Percentiles rank a stretch among this genome's conserved stretches.
These are phyloP conservation scores for Entoloma clypeatum DNA, from an alignment of 1,284 basidiomycete species.

Conservation along the genomic window DNA sequence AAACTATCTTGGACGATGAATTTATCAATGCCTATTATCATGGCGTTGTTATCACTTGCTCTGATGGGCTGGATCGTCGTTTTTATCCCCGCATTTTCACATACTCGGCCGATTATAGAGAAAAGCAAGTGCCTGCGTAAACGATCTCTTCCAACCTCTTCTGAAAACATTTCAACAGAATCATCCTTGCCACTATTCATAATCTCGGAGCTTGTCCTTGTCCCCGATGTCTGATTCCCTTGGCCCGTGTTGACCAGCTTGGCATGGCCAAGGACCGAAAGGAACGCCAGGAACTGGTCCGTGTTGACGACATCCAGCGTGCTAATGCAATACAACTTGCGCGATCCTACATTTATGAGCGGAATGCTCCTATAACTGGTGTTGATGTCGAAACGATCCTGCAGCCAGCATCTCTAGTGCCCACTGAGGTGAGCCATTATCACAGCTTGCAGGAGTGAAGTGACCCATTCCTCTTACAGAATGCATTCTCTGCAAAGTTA, in stretches of 20 bases:
- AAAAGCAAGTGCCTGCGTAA: constrained; percentile 2
- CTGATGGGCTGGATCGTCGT: constrained; percentile 2
- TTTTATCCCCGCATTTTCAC: constrained; percentile 5
- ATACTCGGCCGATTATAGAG: constrained; percentile 1
- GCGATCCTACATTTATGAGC: too few species aligned
- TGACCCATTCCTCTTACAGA: background rate
- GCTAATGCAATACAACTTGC: too few species aligned
- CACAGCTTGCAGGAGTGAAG: background rate
- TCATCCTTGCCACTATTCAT: constrained; percentile 25
- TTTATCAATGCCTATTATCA: constrained; percentile 5
- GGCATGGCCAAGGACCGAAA: too few species aligned
- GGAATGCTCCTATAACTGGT: too few species aligned
- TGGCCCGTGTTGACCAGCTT: too few species aligned
- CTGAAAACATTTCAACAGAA: constrained; percentile 16
- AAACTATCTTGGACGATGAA: constrained; percentile 3
- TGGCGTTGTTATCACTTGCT: constrained; percentile 3
- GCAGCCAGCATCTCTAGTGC: background rate
- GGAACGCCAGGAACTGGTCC: too few species aligned
- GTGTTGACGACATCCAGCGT: too few species aligned
- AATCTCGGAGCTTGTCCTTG: constrained; percentile 29
- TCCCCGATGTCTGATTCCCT: constrained; percentile 25
- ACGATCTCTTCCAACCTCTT: background rate
- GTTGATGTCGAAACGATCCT: background rate
- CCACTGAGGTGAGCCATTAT: background rate
- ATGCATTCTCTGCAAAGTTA: constrained; percentile 1